These are phyloP conservation scores for Haematococcus sp. DNA, from an alignment of 139 green algal species.

Conservation along the genomic window DNA sequence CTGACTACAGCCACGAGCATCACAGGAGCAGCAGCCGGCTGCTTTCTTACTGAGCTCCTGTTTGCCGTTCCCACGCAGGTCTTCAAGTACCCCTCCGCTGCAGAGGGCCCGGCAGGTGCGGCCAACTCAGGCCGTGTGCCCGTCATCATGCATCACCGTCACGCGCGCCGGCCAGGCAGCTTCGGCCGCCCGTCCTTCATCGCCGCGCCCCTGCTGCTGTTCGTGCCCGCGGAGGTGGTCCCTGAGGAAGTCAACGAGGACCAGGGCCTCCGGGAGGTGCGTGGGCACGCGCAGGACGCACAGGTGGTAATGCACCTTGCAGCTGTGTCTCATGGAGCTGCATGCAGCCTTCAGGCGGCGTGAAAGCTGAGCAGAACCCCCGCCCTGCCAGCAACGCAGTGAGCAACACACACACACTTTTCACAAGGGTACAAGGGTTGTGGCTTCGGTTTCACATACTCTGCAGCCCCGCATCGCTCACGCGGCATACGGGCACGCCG, in stretches of 20 bases:
- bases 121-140: conserved; percentile 2
- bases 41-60: no score
- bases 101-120: neutral
- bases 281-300: neutral
- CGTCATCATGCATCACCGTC: conserved; percentile 25
- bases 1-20: no score
- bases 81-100: conserved; percentile 5
- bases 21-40: no score
- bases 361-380: no score
- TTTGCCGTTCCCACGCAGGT: no score
- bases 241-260: neutral
- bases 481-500: no score
- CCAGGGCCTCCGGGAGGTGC: neutral
- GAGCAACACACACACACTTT: no score
- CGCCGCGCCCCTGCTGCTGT: conserved; percentile 49
- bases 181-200: conserved; percentile 19
- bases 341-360: no score
- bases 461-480: no score
- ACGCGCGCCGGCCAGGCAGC: neutral
- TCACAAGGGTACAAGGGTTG: no score
- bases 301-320: conserved; percentile 1
- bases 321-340: neutral
- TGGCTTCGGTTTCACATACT: no score
- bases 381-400: no score
- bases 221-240: conserved; percentile 22